Base-by-base conservation (phyloP, 352 stramenopile genomes). In the Pythium utonaiense region DNA sequence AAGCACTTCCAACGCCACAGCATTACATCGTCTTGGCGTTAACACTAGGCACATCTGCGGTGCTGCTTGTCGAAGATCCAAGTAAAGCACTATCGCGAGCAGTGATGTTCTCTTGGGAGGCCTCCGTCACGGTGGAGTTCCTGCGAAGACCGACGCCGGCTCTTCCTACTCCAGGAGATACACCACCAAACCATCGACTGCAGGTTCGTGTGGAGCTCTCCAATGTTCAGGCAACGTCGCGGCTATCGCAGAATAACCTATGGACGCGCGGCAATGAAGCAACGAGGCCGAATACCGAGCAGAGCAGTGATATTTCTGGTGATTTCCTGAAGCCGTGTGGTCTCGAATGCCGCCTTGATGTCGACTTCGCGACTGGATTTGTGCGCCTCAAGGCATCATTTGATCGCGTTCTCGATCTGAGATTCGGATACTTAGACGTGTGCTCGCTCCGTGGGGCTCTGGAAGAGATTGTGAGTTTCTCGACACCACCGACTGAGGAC, bases 351-450 rank as follows among this genome's bases (percentile, higher is more conserved):
- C 71, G 83, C 13, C 57, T 91, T n/a, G 80, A 91, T 38, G 71
- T 91, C 57, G 80, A 91, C 56, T 71, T 91, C 25, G 68, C 54
- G 14, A 84, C 69, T 3, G 67, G 70, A 22, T 91, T 91, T 47
- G 59, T 91, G 3, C 74, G 77, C 0, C 80, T 90, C 22, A 80
- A 81, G 38, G 77, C 79, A 17, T 87, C 75, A 6, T 89, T 93
- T 59, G 78, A 95, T 57, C 77, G 79, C 6, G 77, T 92, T 24
- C 78, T 95, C 62, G 80, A 93, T 31, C 62, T 95, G 27, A 78
- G 86, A 9, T 95, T 93, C 38, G 86, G 86, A 1, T 95, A 95
- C 53, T 58, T 95, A 61, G 86, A 95, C 42, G 89, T 90, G 21
- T 89, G 74, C 51, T 89, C 83, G 5, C 69, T 89, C 9, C 63